Evolutionary conservation across 1,139 yeast species (phyloP), one percentile per base, ranked within the genome.

Genomic region (Wickerhamiella pararugosa): DNA sequence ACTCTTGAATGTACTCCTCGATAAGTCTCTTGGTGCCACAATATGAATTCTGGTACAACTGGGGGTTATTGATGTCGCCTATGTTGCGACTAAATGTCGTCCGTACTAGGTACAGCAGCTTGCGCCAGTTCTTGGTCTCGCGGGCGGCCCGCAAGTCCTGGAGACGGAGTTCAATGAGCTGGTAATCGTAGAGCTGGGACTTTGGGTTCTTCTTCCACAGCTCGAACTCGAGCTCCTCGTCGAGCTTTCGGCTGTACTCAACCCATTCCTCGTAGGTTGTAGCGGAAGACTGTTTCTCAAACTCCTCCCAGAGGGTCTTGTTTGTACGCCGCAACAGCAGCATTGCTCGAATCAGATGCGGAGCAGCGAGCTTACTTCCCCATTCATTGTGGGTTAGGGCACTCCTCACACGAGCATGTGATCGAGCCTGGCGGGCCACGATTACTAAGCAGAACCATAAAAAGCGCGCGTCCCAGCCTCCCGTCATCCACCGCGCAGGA

Each of bases 21-120:
- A 90, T 82, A 34, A 86, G 64, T 33, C 60, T 58, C 56, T 90
- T 90, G 0, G 98, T 90, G 1, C 98, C 98, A 7, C 81, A 79
- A 54, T 76, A 78, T 1, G 90, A 75, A 53, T 80, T 82, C 36
- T 79, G 65, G 58, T 83, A 90, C 15, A 90, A 65, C 52, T 77
- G 72, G 25, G 78, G 72, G 58, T 86, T 82, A 0, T 94, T 94
- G 69, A 86, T 83, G 51, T 84, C 81, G 0, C 94, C 97, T 46
- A 84, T 61, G 55, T 86, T 83, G 48, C 98, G 66, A 7, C 75
- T 73, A 82, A 95, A 79, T 29, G 81, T 75, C 0, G 96, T 87
- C 44, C 97, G 63, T 7, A 90, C 75, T 26, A 83, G 64, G 54
- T 82, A 83, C 25, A 87, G 61, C 32, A 90, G 61, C 37, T 70